Evolutionary conservation across 1,284 basidiomycete genomes (phyloP).

Genomic region (Ganoderma sinense): DNA sequence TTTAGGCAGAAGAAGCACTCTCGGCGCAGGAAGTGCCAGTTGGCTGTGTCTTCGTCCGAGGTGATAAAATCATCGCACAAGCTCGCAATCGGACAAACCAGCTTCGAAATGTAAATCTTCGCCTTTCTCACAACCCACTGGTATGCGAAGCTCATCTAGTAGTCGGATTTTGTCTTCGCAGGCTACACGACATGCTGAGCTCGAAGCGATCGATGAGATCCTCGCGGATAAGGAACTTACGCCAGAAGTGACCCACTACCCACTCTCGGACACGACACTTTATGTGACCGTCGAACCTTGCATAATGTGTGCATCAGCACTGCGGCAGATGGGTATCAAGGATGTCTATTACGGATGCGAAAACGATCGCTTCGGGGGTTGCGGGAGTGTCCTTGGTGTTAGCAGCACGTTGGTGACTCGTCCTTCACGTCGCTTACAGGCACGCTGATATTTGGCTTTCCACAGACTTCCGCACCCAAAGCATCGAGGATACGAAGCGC

Average conservation of each 20-base stretch:
- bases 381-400: slow-evolving; percentile 92
- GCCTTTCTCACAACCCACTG: neutral
- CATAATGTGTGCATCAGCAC: slow-evolving; percentile 97
- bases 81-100: slow-evolving; percentile 97
- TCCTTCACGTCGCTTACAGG: neutral
- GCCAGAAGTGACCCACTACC: slow-evolving; percentile 57
- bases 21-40: slow-evolving; percentile 92
- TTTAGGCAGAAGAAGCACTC: slow-evolving; percentile 86
- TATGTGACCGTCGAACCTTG: slow-evolving; percentile 99
- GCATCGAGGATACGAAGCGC: slow-evolving; percentile 81
- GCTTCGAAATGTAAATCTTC: slow-evolving; percentile 78
- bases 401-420: slow-evolving; percentile 54
- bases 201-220: slow-evolving; percentile 95
- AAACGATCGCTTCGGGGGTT: slow-evolving; percentile 98
- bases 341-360: slow-evolving; percentile 94
- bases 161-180: slow-evolving; percentile 42
- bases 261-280: slow-evolving; percentile 83
- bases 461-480: slow-evolving; percentile 68
- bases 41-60: slow-evolving; percentile 93
- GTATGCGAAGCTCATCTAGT: neutral
- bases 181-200: slow-evolving; percentile 97
- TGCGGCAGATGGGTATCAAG: slow-evolving; percentile 92
- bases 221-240: slow-evolving; percentile 70
- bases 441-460: neutral
- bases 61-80: slow-evolving; percentile 78